These are phyloP conservation scores for Paraphaeosphaeria minitans DNA, from an alignment of 2,329 filamentous ascomycete genomes.

Conservation along the genomic window DNA sequence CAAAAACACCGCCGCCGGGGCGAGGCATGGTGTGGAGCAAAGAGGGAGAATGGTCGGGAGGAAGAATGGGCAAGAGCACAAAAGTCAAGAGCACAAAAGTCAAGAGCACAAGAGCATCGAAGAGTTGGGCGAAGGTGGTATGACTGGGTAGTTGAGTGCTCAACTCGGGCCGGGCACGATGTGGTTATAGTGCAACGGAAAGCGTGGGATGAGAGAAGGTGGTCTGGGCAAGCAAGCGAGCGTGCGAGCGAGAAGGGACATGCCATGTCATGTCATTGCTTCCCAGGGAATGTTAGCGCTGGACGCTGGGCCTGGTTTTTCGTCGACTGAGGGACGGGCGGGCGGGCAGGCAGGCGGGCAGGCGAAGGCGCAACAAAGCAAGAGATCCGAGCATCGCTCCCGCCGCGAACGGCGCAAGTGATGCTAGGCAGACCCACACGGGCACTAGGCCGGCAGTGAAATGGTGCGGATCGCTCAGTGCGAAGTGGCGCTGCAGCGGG, in stretches of 20 bases:
- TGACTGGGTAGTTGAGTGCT: neutral
- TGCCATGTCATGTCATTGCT: neutral
- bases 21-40: constrained; percentile 40
- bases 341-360: no score
- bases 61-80: no score
- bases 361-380: constrained; percentile 10
- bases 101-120: constrained; percentile 18
- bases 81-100: constrained; percentile 1
- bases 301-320: constrained; percentile 1
- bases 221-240: neutral
- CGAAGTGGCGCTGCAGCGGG: neutral
- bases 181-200: neutral
- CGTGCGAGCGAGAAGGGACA: neutral
- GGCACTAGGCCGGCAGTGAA: neutral
- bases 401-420: constrained; percentile 9
- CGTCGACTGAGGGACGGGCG: neutral
- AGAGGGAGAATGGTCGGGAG: no score
- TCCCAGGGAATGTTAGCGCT: neutral
- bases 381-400: constrained; percentile 7
- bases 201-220: neutral
- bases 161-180: neutral
- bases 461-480: constrained; percentile 6
- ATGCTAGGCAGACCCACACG: constrained; percentile 3
- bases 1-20: constrained; percentile 42
- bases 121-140: constrained; percentile 4